Conservation (phyloP, 208 protist species). For the Naegleria lovaniensis region DNA sequence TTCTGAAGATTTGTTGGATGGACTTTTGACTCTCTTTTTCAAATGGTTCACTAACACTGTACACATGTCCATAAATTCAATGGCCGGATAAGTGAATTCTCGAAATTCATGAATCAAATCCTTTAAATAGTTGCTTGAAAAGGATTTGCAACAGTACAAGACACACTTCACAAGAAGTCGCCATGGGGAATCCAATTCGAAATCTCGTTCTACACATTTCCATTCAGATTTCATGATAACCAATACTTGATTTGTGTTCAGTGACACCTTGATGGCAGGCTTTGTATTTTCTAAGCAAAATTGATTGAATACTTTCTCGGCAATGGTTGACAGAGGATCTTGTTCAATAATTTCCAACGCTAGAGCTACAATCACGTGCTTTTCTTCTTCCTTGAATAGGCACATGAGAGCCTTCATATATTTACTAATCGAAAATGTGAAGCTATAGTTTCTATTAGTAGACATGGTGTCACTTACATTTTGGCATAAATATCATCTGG, state of each 20-base stretch:
- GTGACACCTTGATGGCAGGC: background rate
- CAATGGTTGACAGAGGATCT: background rate
- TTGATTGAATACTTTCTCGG: background rate
- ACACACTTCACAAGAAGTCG: background rate
- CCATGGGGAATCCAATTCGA: background rate
- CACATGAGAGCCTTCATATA: background rate
- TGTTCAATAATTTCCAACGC: background rate
- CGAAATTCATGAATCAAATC: background rate
- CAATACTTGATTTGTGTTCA: background rate
- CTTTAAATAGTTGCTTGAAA: background rate
- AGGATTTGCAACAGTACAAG: background rate
- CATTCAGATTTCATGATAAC: background rate
- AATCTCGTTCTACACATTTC: background rate
- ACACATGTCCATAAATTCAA: background rate
- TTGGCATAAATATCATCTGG: background rate
- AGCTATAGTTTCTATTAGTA: too few relatives aligned
- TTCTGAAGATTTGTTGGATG: background rate
- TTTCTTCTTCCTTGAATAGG: background rate
- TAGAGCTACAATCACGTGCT: background rate
- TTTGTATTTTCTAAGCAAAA: background rate
- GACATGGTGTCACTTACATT: background rate
- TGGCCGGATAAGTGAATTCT: background rate
- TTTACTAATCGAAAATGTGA: background rate
- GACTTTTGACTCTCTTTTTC: background rate
- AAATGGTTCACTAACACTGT: background rate